These are phyloP conservation scores for Tephrocybe rancida DNA, from an alignment of 768 basidiomycete genomes.

Conservation along the genomic window DNA sequence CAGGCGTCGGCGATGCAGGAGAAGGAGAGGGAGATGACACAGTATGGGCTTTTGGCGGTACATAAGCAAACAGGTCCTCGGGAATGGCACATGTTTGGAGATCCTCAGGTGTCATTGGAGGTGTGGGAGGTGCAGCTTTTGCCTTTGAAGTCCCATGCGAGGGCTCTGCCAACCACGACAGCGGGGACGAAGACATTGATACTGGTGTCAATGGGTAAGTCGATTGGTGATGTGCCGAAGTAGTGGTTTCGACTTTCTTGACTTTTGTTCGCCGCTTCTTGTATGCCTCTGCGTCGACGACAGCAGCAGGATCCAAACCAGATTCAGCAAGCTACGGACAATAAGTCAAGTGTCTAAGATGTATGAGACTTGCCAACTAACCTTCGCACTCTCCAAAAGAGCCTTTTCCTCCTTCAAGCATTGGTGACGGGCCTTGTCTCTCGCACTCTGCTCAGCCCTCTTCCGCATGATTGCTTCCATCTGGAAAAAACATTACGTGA, in stretches of 20 bases:
- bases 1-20: not conserved
- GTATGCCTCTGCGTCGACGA: not conserved
- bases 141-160: not conserved
- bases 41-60: not conserved
- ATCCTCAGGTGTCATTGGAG: slow-evolving; percentile 27
- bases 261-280: not conserved
- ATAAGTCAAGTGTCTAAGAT: not conserved
- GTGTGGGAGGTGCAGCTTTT: slow-evolving; percentile 7
- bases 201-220: slow-evolving; percentile 21
- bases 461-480: slow-evolving; percentile 24
- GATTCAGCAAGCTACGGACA: not conserved
- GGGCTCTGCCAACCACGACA: slow-evolving; percentile 14
- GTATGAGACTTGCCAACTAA: not conserved
- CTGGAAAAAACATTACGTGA: slow-evolving; percentile 9
- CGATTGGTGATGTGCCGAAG: not conserved
- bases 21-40: not conserved
- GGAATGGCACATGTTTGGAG: slow-evolving; percentile 31
- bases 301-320: not conserved
- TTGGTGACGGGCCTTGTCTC: slow-evolving; percentile 35
- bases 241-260: not conserved
- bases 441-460: slow-evolving; percentile 38
- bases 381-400: slow-evolving; percentile 6
- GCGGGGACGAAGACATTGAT: slow-evolving; percentile 21
- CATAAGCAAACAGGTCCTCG: slow-evolving; percentile 29
- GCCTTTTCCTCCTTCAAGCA: slow-evolving; percentile 28